Conservation (phyloP, 2,329 filamentous ascomycete species). For the Alternaria sp. region DNA sequence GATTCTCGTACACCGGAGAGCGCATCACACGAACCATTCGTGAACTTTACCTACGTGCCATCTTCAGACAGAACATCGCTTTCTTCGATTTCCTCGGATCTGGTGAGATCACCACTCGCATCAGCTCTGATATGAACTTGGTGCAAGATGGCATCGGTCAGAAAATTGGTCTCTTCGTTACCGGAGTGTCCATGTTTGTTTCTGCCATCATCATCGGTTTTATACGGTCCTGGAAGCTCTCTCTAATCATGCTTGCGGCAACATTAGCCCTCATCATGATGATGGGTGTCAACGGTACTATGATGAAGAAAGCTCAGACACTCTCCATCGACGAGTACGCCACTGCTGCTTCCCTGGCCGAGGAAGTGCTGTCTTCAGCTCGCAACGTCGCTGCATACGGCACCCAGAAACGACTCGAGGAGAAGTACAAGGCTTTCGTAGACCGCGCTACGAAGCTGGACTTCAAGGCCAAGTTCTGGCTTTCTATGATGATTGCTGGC, state of each 20-base stretch:
- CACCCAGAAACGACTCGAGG: slow-evolving; percentile 89
- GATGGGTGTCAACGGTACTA: slow-evolving; percentile 75
- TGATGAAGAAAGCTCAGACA: slow-evolving; percentile 79
- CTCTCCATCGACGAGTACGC: slow-evolving; percentile 79
- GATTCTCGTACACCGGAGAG: slow-evolving; percentile 75
- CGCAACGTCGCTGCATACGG: slow-evolving; percentile 92
- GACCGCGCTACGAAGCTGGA: slow-evolving; percentile 76
- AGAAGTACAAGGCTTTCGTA: slow-evolving; percentile 81
- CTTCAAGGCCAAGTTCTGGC: slow-evolving; percentile 72
- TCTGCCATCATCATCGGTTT: slow-evolving; percentile 93
- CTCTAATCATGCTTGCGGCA: slow-evolving; percentile 82
- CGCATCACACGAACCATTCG: slow-evolving; percentile 55
- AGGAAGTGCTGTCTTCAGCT: slow-evolving; percentile 93
- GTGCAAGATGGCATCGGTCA: slow-evolving; percentile 84
- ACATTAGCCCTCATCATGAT: slow-evolving; percentile 78
- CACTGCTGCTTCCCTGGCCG: slow-evolving; percentile 83
- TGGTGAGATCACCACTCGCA: slow-evolving; percentile 93
- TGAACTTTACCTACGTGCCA: slow-evolving; percentile 69
- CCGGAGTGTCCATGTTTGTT: slow-evolving; percentile 64
- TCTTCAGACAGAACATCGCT: slow-evolving; percentile 51
- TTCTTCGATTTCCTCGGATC: slow-evolving; percentile 83
- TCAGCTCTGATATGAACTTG: slow-evolving; percentile 92
- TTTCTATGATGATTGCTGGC: slow-evolving; percentile 79
- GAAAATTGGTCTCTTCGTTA: slow-evolving; percentile 46
- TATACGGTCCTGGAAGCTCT: slow-evolving; percentile 90